Evolutionary conservation across 148 eudicot genomes (phyloP).

Genomic region (Drosera capensis): DNA sequence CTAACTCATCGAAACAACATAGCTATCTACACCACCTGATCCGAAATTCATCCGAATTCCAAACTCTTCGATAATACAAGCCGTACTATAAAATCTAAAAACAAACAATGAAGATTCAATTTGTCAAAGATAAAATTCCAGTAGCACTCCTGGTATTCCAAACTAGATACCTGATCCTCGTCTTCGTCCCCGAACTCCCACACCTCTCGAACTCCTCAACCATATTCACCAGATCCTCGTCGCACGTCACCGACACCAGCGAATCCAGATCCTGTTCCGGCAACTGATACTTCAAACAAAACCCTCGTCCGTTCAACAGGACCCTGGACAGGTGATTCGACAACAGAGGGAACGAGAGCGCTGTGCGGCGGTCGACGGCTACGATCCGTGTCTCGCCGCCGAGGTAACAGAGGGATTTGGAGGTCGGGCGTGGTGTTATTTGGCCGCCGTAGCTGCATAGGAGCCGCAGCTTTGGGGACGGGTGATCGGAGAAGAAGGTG

Average conservation of each 20-base stretch:
- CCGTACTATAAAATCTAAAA: too few relatives aligned
- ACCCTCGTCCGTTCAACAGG: conserved; percentile 27
- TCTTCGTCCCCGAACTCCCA: too few relatives aligned
- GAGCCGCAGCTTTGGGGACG: conserved; percentile 42
- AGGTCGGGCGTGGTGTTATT: conserved; percentile 60
- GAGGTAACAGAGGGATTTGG: conserved; percentile 54
- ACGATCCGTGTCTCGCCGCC: conserved; percentile 84
- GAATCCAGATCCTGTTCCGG: conserved; percentile 75
- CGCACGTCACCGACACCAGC: conserved; percentile 52
- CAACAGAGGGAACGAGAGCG: conserved; percentile 26
- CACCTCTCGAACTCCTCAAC: conserved; percentile 66
- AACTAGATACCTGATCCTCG: too few relatives aligned
- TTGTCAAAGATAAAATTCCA: too few relatives aligned
- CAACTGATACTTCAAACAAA: conserved; percentile 59
- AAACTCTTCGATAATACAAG: too few relatives aligned
- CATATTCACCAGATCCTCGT: conserved; percentile 69
- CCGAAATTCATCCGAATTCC: too few relatives aligned
- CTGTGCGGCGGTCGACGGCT: conserved; percentile 33
- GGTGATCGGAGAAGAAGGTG: too few relatives aligned
- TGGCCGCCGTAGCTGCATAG: conserved; percentile 75
- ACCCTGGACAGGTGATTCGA: conserved; percentile 32
- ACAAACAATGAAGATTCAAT: too few relatives aligned
- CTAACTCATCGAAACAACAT: too few relatives aligned
- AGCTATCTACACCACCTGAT: too few relatives aligned
- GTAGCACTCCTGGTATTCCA: too few relatives aligned